Evolutionary conservation across 2,329 filamentous ascomycete genomes (phyloP), one percentile per base, ranked within the genome.

Genomic region (Colletotrichum tropicicola): DNA sequence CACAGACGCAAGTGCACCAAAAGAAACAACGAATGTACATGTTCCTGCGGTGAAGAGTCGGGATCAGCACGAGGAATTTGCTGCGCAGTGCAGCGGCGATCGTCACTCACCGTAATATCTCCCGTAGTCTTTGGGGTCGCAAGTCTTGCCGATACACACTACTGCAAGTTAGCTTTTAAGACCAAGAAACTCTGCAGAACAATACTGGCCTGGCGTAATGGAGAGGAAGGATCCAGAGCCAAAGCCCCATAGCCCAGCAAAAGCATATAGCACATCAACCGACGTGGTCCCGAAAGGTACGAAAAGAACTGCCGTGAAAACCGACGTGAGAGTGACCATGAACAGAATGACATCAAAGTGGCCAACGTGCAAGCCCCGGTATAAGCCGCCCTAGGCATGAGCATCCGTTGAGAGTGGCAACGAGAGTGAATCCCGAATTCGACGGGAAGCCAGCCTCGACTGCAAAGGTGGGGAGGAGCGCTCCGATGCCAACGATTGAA

Each of bases 141-240:
- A 84, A 0, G 82, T 75, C 52, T 83, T 79, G 1, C 80, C 82
- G 19, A 83, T 75, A 54, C 82, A 84, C 0, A 82, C 82, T 44
- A 74, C n/a, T n/a, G n/a, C n/a, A n/a, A n/a, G n/a, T n/a, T n/a
- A n/a, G n/a, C n/a, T n/a, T n/a, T n/a, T n/a, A n/a, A n/a, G n/a
- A n/a, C n/a, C n/a, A n/a, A n/a, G n/a, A n/a, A n/a, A n/a, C n/a
- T n/a, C n/a, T n/a, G n/a, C n/a, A n/a, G n/a, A n/a, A n/a, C n/a
- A n/a, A n/a, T n/a, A 19, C 30, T 44, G 13, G 73, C 72, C 72
- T 45, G 73, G 74, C 1, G 77, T 76, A 2, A 83, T 73, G 0
- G 79, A 80, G n/a, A 84, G 71, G 72, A 80, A 84, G 0, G 79
- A 80, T 0, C 82, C 83, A 3, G 80, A 82, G 0, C 80, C 80